A percentile compares a stretch with the other conserved stretches of the same genome.
Evolutionary conservation across 768 basidiomycete species (phyloP).

Genomic region (Amanita muscaria): DNA sequence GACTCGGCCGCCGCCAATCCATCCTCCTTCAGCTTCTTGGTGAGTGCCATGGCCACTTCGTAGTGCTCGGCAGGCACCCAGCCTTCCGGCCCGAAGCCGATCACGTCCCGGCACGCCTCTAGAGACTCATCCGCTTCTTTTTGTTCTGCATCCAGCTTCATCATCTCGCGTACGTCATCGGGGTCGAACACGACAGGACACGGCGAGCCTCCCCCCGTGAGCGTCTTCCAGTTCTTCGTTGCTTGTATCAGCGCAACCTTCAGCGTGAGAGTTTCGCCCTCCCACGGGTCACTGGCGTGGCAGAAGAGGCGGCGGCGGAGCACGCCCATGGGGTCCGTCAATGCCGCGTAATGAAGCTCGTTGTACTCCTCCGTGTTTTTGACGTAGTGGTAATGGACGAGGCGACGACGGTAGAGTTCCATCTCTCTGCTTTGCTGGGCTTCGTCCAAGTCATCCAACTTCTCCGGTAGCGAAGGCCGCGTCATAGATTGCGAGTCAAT

Average conservation of each 20-base stretch:
- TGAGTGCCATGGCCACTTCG: constrained; percentile 26
- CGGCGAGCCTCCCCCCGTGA: constrained; percentile 30
- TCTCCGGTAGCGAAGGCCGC: constrained; percentile 35
- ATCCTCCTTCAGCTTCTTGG: constrained; percentile 26
- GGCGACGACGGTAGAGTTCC: constrained; percentile 34
- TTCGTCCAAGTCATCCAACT: constrained; percentile 32
- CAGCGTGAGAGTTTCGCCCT: constrained; percentile 40
- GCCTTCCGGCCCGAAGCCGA: constrained; percentile 29
- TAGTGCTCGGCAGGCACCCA: constrained; percentile 38
- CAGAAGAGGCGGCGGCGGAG: constrained; percentile 35
- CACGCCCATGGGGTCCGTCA: constrained; percentile 27
- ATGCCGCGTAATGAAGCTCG: constrained; percentile 29
- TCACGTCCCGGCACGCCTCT: constrained; percentile 17
- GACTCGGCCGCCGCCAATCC: constrained; percentile 20
- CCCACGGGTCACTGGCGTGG: constrained; percentile 38
- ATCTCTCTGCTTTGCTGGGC: constrained; percentile 21
- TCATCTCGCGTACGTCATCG: constrained; percentile 35
- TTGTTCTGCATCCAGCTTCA: constrained; percentile 25
- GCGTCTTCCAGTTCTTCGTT: constrained; percentile 32
- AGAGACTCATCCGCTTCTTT: constrained; percentile 22
- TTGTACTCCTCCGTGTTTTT: constrained; percentile 36
- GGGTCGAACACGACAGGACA: constrained; percentile 40
- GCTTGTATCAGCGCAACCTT: constrained; percentile 37
- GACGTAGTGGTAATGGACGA: constrained; percentile 44
- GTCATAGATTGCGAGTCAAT: constrained; percentile 27